Evolutionary conservation across 1,284 basidiomycete genomes (phyloP).

Genomic region (Leucoagaricus sp.): DNA sequence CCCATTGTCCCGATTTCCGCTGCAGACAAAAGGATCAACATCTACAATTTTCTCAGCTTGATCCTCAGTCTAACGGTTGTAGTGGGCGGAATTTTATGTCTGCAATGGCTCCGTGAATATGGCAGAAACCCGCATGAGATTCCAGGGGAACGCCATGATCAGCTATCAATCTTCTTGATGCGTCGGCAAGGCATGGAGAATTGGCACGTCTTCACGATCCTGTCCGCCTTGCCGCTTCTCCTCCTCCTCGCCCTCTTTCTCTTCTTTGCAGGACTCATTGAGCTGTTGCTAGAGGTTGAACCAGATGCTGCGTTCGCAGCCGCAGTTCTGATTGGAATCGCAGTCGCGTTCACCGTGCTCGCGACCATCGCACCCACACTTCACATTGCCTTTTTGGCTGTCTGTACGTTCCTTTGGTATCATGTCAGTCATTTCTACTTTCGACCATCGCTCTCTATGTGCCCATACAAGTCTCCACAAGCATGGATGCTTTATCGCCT

Average conservation of each 20-base stretch:
- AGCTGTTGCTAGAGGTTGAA: constrained; percentile 19
- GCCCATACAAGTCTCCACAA: constrained; percentile 27
- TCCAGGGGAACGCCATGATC: constrained; percentile 16
- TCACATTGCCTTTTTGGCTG: constrained; percentile 18
- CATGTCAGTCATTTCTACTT: constrained; percentile 8
- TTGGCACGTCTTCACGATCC: constrained; percentile 24
- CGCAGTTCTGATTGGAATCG: constrained; percentile 16
- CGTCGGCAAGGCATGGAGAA: constrained; percentile 21
- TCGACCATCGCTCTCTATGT: constrained; percentile 13
- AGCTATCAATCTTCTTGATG: constrained; percentile 22
- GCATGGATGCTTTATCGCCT: constrained; percentile 20
- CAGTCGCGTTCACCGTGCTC: constrained; percentile 18
- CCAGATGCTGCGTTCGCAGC: constrained; percentile 18
- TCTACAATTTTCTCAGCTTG: constrained; percentile 26
- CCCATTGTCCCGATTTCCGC: too few species aligned
- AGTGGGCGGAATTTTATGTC: constrained; percentile 22
- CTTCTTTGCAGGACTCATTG: constrained; percentile 27
- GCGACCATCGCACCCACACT: constrained; percentile 22
- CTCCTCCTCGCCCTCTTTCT: constrained; percentile 24
- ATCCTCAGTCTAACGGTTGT: constrained; percentile 25
- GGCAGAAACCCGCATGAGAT: constrained; percentile 15
- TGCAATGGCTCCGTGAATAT: constrained; percentile 27
- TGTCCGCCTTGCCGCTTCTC: constrained; percentile 22
- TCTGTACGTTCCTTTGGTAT: too few species aligned
- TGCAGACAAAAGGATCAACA: constrained; percentile 20